phyloP scores from a whole-genome alignment of 768 basidiomycete species.

The Baorangia bicolor region DNA sequence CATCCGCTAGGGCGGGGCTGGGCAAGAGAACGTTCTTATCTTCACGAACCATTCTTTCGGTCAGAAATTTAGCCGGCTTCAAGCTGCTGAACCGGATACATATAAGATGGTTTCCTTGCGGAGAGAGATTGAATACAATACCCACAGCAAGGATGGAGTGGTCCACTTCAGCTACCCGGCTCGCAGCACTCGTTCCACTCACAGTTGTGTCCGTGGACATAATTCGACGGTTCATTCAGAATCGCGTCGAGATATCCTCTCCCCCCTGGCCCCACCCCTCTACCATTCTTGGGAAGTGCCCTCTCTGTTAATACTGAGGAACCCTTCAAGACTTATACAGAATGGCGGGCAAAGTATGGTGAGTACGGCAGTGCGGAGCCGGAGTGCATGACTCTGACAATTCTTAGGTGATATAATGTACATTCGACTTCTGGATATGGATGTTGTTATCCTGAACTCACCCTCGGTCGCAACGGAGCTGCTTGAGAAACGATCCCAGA shows the following conservation, averaged over 20 bases:
- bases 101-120: conserved; percentile 4
- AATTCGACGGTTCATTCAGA: conserved; percentile 1
- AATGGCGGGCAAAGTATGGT: conserved; percentile 22
- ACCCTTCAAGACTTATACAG: conserved; percentile 18
- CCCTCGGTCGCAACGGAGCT: conserved; percentile 43
- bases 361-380: not conserved
- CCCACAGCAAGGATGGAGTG: conserved; percentile 5
- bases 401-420: conserved; percentile 45
- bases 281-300: conserved; percentile 21
- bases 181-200: conserved; percentile 6
- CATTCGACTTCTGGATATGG: conserved; percentile 45
- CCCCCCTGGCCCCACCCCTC: conserved; percentile 20
- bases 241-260: conserved; percentile 9
- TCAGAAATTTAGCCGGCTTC: not conserved
- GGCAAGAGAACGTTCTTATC: not conserved
- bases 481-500: conserved; percentile 44
- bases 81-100: not conserved
- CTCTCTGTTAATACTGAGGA: conserved; percentile 15
- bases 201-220: not conserved
- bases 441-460: conserved; percentile 46
- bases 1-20: not conserved
- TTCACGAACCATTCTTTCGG: not conserved
- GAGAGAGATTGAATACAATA: not conserved
- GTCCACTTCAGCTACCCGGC: conserved; percentile 1
- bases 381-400: not conserved